Evolutionary conservation across 257 asterid species (phyloP).

Genomic region (Solanum acaule): DNA sequence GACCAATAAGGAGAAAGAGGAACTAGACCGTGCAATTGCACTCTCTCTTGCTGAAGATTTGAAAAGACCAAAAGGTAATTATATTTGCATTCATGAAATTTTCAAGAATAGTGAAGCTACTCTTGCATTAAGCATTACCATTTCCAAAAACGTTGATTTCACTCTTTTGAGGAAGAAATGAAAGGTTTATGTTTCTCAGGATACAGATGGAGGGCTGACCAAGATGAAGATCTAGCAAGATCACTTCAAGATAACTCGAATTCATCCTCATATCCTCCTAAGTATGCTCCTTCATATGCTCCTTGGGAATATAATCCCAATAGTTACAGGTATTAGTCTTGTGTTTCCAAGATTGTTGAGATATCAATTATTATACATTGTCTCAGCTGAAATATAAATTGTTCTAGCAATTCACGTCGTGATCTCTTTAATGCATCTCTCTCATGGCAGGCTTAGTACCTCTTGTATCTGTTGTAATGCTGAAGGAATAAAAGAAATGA

Average conservation of each 20-base stretch:
- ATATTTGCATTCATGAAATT: background rate
- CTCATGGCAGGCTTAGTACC: background rate
- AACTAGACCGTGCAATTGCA: slow-evolving; percentile 84
- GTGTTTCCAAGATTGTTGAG: background rate
- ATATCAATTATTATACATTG: background rate
- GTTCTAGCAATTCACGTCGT: background rate
- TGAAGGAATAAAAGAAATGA: background rate
- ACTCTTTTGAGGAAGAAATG: background rate
- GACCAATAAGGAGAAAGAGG: slow-evolving; percentile 53
- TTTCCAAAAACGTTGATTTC: background rate
- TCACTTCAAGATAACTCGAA: slow-evolving; percentile 33
- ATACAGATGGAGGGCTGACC: slow-evolving; percentile 39
- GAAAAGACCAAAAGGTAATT: slow-evolving; percentile 58
- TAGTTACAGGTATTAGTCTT: slow-evolving; percentile 36
- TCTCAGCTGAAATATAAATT: background rate
- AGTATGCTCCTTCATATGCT: slow-evolving; percentile 6
- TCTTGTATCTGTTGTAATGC: background rate
- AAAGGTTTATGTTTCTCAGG: slow-evolving; percentile 32
- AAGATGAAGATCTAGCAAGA: slow-evolving; percentile 46
- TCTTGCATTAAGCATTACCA: background rate
- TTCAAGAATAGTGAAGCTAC: background rate
- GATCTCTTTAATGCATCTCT: background rate
- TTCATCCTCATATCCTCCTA: slow-evolving; percentile 17
- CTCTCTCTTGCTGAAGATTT: slow-evolving; percentile 74
- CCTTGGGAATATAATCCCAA: slow-evolving; percentile 56